Evolutionary conservation across 345 rosid species (phyloP), one percentile per base, ranked within the genome.

Genomic region (Carallia pectinifolia): DNA sequence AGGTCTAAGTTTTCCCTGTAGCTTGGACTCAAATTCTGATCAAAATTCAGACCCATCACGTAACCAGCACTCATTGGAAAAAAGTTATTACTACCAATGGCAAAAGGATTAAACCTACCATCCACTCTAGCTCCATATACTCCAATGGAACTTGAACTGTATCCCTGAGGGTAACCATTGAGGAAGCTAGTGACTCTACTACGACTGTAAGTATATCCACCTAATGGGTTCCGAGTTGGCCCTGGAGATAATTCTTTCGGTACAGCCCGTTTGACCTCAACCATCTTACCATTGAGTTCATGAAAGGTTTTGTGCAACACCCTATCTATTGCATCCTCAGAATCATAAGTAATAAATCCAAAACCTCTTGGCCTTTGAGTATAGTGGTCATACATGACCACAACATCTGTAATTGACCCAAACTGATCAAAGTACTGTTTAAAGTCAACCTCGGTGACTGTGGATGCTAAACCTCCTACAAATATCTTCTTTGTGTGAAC

Each of bases 301-400:
- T 92, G 96, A 72, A 93, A 93, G 48, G 84, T 83, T 78, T 85
- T 93, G 69, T 80, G 86, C 77, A 93, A 62, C 54, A 89, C 98
- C 74, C 68, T 85, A 75, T 89, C 96, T 17, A 86, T 96, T 55
- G 96, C 89, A 0, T 90, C 97, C 82, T 90, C 97, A 8, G 93
- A 85, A 76, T 90, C 96, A 73, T 74, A 92, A 12, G 98, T 89
- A 58, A 90, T 87, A 76, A 93, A 89, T 40, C 98, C 98, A 80
- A 93, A 91, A 60, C 97, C 98, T 77, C 98, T 84, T 8, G 97
- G 97, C 74, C 96, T 85, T 75, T 88, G 96, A 60, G 98, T 94
- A 78, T 90, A 84, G 84, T 91, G 96, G 66, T 94, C 97, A 74
- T 88, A 90, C 96, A 94, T 91, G 61, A 94, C 98, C 65, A 91